Evolutionary conservation across 2,329 filamentous ascomycete genomes (phyloP).

Genomic region (Phaeosphaeria sp.): DNA sequence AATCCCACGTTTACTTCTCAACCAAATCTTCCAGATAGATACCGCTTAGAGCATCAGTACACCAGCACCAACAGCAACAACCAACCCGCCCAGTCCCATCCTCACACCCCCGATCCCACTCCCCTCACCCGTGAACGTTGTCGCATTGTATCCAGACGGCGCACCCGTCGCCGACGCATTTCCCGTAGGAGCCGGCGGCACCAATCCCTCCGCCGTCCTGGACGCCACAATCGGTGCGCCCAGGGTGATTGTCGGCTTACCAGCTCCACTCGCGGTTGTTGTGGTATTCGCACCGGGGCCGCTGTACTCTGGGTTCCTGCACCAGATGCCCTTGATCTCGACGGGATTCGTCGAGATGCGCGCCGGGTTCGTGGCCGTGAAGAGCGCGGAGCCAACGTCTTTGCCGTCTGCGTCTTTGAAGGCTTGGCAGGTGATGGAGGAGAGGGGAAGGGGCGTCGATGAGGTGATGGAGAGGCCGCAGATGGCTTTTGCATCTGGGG

Average conservation of each 20-base stretch:
- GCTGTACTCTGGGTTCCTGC: not conserved
- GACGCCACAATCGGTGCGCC: not conserved
- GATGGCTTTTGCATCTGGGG: conserved; percentile 18
- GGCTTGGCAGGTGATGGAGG: conserved; percentile 23
- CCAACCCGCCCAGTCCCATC: not conserved
- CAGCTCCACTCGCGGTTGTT: not conserved
- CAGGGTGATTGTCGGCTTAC: not conserved
- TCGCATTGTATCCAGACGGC: not conserved
- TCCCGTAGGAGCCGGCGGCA: not conserved
- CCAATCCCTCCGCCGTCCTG: not conserved
- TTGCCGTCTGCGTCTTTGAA: conserved; percentile 26
- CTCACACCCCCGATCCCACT: not conserved
- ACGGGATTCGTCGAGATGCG: conserved; percentile 32
- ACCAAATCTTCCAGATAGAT: too few relatives aligned
- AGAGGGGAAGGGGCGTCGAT: conserved; percentile 13
- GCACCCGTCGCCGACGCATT: not conserved
- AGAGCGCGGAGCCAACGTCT: conserved; percentile 18
- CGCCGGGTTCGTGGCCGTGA: conserved; percentile 19
- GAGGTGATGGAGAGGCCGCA: conserved; percentile 27
- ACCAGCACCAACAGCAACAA: not conserved
- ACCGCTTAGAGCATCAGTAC: not conserved
- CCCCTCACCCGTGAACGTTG: not conserved
- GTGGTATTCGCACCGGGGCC: not conserved
- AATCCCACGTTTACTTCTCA: not conserved
- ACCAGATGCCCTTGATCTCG: not conserved